Evolutionary conservation across 495 filamentous ascomycete genomes (phyloP).

Genomic region (Penicillium macrosclerotiorum): DNA sequence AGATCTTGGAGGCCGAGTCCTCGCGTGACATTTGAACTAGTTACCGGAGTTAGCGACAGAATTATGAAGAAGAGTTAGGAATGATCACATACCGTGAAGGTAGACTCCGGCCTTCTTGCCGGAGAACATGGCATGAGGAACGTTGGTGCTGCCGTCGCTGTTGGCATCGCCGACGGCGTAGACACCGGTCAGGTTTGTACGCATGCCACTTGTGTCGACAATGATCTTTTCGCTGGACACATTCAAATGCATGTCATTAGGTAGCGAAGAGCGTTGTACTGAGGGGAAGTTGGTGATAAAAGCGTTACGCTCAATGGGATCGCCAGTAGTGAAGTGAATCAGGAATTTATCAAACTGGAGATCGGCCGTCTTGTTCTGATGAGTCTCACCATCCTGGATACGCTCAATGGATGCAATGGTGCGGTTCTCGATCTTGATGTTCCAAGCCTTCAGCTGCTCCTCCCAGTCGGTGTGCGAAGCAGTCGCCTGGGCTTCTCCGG

Average conservation of each 20-base stretch:
- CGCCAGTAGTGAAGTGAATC: slow-evolving; percentile 50
- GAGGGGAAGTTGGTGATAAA: slow-evolving; percentile 51
- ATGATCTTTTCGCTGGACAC: slow-evolving; percentile 46
- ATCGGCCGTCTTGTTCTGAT: slow-evolving; percentile 33
- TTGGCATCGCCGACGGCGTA: slow-evolving; percentile 59
- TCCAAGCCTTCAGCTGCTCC: slow-evolving; percentile 44
- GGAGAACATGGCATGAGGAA: slow-evolving; percentile 58
- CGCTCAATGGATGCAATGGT: slow-evolving; percentile 48
- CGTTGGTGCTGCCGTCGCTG: slow-evolving; percentile 55
- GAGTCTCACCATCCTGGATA: slow-evolving; percentile 37
- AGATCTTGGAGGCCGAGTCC: slow-evolving; percentile 32
- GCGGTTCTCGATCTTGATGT: slow-evolving; percentile 53
- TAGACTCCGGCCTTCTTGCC: slow-evolving; percentile 57
- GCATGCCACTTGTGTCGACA: slow-evolving; percentile 37
- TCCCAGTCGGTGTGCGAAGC: slow-evolving; percentile 43
- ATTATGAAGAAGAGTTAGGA: neutral
- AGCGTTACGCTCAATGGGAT: slow-evolving; percentile 40
- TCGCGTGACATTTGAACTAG: slow-evolving; percentile 37
- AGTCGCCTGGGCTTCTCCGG: slow-evolving; percentile 33
- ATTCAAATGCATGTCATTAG: slow-evolving; percentile 39
- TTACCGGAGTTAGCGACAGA: slow-evolving; percentile 3
- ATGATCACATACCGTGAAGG: slow-evolving; percentile 47
- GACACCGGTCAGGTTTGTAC: slow-evolving; percentile 49
- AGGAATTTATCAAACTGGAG: slow-evolving; percentile 50
- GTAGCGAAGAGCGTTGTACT: slow-evolving; percentile 38